phyloP scores from a whole-genome alignment of 352 stramenopile species.

The Blastocystis hominis region DNA sequence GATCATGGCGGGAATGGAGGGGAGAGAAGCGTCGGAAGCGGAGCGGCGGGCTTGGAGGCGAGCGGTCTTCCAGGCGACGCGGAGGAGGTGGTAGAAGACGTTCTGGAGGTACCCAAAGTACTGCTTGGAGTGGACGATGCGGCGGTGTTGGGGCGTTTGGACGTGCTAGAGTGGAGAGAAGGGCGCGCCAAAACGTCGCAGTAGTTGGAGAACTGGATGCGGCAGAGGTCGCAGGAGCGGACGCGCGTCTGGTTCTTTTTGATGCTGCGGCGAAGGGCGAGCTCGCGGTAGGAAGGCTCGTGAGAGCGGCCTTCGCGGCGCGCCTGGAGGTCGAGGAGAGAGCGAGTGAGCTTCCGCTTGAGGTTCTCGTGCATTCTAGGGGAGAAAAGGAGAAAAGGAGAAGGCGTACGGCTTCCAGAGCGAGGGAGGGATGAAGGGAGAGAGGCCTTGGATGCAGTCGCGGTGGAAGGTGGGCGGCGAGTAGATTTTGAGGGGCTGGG shows the following conservation, averaged over 20 bases:
- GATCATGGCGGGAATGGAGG: too few species aligned
- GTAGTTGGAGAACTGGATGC: conserved; percentile 44
- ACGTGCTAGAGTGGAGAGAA: not conserved
- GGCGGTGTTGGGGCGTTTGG: not conserved
- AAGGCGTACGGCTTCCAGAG: conserved; percentile 22
- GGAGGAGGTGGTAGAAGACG: not conserved
- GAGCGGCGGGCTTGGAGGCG: not conserved
- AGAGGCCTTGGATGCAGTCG: conserved; percentile 27
- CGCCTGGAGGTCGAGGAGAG: not conserved
- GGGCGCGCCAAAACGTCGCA: not conserved
- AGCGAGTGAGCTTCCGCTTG: not conserved
- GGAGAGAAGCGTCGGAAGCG: not conserved
- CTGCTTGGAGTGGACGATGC: not conserved
- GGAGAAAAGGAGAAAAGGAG: not conserved
- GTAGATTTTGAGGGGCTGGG: not conserved
- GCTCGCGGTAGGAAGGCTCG: not conserved
- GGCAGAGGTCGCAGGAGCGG: conserved; percentile 27
- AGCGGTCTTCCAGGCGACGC: not conserved
- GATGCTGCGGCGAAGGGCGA: not conserved
- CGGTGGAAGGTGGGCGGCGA: conserved; percentile 7
- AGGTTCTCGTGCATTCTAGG: conserved; percentile 28
- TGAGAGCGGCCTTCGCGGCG: not conserved
- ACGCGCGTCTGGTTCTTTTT: conserved; percentile 21
- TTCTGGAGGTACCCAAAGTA: not conserved
- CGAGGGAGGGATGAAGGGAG: conserved; percentile 11